Evolutionary conservation across 2,329 filamentous ascomycete genomes (phyloP), one percentile per base, ranked within the genome.

Genomic region (Microdochium trichocladiopsis): DNA sequence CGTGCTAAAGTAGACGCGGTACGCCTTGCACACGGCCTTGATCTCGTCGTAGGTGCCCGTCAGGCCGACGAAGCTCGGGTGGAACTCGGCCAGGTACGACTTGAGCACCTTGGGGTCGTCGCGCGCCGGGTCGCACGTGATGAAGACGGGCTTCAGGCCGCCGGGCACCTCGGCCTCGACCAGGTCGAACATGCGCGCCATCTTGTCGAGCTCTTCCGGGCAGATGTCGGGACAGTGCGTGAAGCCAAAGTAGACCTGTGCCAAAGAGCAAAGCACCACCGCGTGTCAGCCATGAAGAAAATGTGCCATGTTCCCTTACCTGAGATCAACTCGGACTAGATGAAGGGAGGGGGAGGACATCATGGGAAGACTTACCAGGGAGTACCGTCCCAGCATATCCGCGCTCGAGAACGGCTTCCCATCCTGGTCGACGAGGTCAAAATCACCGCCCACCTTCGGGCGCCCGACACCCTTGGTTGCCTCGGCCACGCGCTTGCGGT

Each of bases 161-260:
- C 69, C 70, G 2, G 79, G 76, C 4, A 65, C 63, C 61, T 77
- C 70, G 49, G 72, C 73, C 59, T 84, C 74, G 47, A 86, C 78
- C 6, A 81, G 75, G 66, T 99, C 91, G 65, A 95, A 87, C 83
- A 97, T 96, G 53, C 80, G 79, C n/a, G 93, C 89, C 92, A 99
- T 96, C 77, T 99, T 99, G 75, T 99, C 94, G 62, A 99, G 86
- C 73, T 99, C 94, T 66, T 99, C 94, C 31, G 94, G 94, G 75
- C 94, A 99, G 67, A 99, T 99, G 68, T 99, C 94, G 23, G 94
- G 94, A 69, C 94, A 99, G 71, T 96, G 92, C 9, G 90, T 93
- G 79, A 99, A 99, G 63, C 94, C 94, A 68, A 99, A 99, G 74
- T 99, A 99, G 36, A 97, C 84, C 90, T 94, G 58, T 55, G 24